Evolutionary conservation across 352 stramenopile genomes (phyloP).

Genomic region (Phytopythium vexans): DNA sequence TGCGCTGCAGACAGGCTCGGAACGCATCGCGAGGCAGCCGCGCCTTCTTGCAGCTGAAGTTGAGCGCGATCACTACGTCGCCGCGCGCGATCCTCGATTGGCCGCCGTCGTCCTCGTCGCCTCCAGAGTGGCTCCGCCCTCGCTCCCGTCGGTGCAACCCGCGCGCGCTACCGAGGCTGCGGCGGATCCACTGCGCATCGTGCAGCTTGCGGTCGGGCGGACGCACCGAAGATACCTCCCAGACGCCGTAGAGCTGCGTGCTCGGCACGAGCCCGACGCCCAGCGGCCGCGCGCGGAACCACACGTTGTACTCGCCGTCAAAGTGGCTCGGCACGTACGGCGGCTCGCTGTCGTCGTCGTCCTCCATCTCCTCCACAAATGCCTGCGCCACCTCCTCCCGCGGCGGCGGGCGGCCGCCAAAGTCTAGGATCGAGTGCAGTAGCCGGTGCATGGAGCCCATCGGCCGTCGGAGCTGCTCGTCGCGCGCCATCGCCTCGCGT

Average conservation of each 20-base stretch:
- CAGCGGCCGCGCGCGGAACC: constrained; percentile 59
- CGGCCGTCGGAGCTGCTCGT: too few species aligned
- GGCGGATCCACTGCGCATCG: background rate
- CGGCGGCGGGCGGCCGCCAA: too few species aligned
- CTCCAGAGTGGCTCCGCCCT: constrained; percentile 2
- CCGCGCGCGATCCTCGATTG: constrained; percentile 28
- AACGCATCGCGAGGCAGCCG: constrained; percentile 47
- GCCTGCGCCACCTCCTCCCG: too few species aligned
- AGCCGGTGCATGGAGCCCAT: too few species aligned
- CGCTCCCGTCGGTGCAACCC: too few species aligned
- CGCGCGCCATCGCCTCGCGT: too few species aligned
- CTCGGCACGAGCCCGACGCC: constrained; percentile 74
- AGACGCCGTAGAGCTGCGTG: constrained; percentile 76
- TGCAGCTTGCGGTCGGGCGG: constrained; percentile 1
- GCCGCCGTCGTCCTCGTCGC: constrained; percentile 11
- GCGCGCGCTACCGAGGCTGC: background rate
- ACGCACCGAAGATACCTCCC: constrained; percentile 64
- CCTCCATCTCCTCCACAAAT: too few species aligned
- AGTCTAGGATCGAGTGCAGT: too few species aligned
- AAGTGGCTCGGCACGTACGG: constrained; percentile 42
- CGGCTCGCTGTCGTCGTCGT: constrained; percentile 12
- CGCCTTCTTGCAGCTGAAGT: constrained; percentile 45
- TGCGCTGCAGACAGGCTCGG: constrained; percentile 34
- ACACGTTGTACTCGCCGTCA: constrained; percentile 70
- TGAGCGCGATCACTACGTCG: constrained; percentile 69